Evolutionary conservation across 2,329 filamentous ascomycete species (phyloP).

Genomic region (Venturia carpophila): DNA sequence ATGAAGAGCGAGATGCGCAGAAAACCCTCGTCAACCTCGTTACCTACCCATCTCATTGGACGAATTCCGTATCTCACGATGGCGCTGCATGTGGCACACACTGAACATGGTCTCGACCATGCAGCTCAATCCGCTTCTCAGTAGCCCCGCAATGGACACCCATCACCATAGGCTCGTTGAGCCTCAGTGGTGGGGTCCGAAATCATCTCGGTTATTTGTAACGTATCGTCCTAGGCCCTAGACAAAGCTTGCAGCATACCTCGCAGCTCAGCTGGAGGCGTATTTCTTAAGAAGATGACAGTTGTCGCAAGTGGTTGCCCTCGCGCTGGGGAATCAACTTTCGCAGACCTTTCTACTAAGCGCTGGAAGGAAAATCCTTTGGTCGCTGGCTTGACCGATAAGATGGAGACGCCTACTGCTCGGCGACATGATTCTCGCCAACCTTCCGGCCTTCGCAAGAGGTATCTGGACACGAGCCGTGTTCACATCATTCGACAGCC

Average conservation of each 20-base stretch:
- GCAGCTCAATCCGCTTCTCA: not conserved
- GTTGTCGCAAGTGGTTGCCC: not conserved
- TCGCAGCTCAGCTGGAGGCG: slow-evolving; percentile 3
- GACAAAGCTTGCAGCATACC: not conserved
- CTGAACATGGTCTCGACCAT: slow-evolving; percentile 7
- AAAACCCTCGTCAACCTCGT: not conserved
- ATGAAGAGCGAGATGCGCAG: not conserved
- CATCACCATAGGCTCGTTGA: not conserved
- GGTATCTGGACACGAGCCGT: not conserved
- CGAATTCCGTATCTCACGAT: not conserved
- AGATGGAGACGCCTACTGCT: not conserved
- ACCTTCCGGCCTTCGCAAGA: not conserved
- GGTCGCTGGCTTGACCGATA: not conserved
- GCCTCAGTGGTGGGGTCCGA: not conserved
- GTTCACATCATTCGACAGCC: not conserved
- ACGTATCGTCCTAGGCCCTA: not conserved
- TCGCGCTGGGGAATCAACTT: not conserved
- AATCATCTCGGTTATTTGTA: not conserved
- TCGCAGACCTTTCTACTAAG: not conserved
- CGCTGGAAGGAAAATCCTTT: not conserved
- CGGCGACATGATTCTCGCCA: not conserved
- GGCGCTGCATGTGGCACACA: not conserved
- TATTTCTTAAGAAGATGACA: not conserved
- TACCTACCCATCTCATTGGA: not conserved
- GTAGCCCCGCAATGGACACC: not conserved